Base-by-base conservation (phyloP, 1,284 basidiomycete genomes). In the Boletellus dicymbophilus region DNA sequence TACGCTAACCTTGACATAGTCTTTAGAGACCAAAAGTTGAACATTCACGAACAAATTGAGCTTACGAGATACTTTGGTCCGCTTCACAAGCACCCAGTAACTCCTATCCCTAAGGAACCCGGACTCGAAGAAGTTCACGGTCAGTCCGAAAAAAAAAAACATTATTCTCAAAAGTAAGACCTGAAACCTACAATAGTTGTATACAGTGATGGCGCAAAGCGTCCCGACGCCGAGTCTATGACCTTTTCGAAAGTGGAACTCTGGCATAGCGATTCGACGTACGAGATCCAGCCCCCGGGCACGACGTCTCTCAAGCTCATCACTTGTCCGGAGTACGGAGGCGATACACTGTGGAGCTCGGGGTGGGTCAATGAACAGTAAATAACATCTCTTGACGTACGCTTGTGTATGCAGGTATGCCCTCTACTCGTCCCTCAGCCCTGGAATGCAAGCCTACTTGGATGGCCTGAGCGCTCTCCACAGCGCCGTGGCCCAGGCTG, bases 31-130 rank as follows among this genome's bases (percentile, higher is more conserved):
- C 87, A 89, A 72, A 81, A 85, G 53, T 72, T 88, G 53, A 76
- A 74, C 60, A 78, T 90, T 41, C 76, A 87, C 49, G 75, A 87
- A 53, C 88, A 93, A 60, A 79, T 92, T 16, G 81, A 85, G n/a
- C 73, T 93, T 53, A 87, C 80, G 10, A 78, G 80, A 13, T 73
- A 93, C 65, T 92, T 79, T 57, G 90, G 90, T 11, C 88, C 86
- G 26, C 78, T 93, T 44, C 90, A 93, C 68, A 88, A 85, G 65
- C 90, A 94, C 61, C 85, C 90, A 1, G 90, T 87, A 4, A 91
- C 89, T 9, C 85, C 85, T 1, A 76, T 90, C 44, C 88, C 90
- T 3, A 79, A 76, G 53, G 80, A 79, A 53, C 72, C 76, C 18
- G 89, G 89, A 10, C 75, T 92, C 4, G 87, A 93, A 60, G 88